These are phyloP conservation scores for Magnusiomyces fungicola DNA, from an alignment of 1,139 yeast species.

Conservation along the genomic window DNA sequence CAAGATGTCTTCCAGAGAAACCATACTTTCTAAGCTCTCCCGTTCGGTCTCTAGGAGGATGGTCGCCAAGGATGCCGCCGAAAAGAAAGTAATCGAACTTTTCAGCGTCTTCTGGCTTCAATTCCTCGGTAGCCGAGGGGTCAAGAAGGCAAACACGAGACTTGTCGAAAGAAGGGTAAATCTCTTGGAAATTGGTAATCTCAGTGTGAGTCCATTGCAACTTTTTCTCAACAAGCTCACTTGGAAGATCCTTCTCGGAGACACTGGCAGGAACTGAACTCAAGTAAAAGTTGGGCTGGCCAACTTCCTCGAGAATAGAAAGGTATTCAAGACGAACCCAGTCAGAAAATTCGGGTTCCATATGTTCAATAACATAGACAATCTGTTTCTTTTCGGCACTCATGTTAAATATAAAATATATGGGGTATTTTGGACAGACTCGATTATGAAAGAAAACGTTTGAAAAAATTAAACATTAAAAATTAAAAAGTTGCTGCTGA, in stretches of 20 bases:
- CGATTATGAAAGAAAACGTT: too few relatives aligned
- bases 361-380: slow-evolving; percentile 89
- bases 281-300: slow-evolving; percentile 62
- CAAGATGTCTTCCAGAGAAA: slow-evolving; percentile 77
- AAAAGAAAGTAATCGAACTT: slow-evolving; percentile 81
- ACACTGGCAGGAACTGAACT: slow-evolving; percentile 66
- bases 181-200: slow-evolving; percentile 42
- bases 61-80: slow-evolving; percentile 95
- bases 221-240: slow-evolving; percentile 50
- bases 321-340: slow-evolving; percentile 90
- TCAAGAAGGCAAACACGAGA: slow-evolving; percentile 73
- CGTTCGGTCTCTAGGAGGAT: slow-evolving; percentile 94
- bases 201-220: slow-evolving; percentile 79
- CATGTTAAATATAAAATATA: too few relatives aligned
- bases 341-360: slow-evolving; percentile 94
- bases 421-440: too few relatives aligned
- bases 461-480: too few relatives aligned
- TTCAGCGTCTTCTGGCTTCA: slow-evolving; percentile 58
- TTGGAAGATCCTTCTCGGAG: slow-evolving; percentile 53
- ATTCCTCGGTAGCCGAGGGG: slow-evolving; percentile 73
- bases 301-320: slow-evolving; percentile 77
- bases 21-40: slow-evolving; percentile 80
- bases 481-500: too few relatives aligned
- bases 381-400: too few relatives aligned
- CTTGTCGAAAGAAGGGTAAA: slow-evolving; percentile 39